Base-by-base conservation (phyloP, 1,139 yeast genomes). In the Hemisphaericaspora xylofermentans region DNA sequence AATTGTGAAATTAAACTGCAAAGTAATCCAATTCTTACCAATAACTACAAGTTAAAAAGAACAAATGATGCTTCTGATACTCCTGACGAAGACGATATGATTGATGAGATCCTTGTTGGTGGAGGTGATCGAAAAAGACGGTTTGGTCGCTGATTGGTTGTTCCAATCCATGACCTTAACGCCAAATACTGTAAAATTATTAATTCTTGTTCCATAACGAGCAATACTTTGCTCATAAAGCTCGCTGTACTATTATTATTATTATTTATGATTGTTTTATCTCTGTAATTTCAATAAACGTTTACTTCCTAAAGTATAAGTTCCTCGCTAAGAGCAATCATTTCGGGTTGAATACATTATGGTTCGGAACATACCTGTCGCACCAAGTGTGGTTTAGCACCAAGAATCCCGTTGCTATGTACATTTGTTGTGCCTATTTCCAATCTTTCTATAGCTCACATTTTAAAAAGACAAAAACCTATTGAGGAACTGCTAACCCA, bases 401-500 rank as follows among this genome's bases (percentile, higher is more conserved):
- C n/a, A n/a, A n/a, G n/a, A n/a, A n/a, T n/a, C 24, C 24, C 24
- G 8, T 21, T 21, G 8, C 24, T 21, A 9, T 40, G 26, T 36
- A 32, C 27, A n/a, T n/a, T n/a, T n/a, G n/a, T n/a, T n/a, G n/a
- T n/a, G n/a, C 8, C 12, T 14, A 7, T 2, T 13, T 28, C 31
- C 14, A 28, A 2, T 8, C 17, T 16, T 6, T 15, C 33, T 19
- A 19, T 19, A 19, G 5, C 5, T 8, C 22, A 5, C 22, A 8
- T 19, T 8, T n/a, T n/a, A n/a, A n/a, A n/a, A 6, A 28, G 6
- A 7, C 2, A 6, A 3, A 7, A 15, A 6, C 31, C 36, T 54
- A 56, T 39, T 61, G 55, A 14, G 69, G 69, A 8, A 63, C 64
- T 17, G 47, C 43, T 33, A 91, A 73, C 0, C 98, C 98, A 12